These are phyloP conservation scores for Podospora conica DNA, from an alignment of 495 filamentous ascomycete genomes.

Conservation along the genomic window DNA sequence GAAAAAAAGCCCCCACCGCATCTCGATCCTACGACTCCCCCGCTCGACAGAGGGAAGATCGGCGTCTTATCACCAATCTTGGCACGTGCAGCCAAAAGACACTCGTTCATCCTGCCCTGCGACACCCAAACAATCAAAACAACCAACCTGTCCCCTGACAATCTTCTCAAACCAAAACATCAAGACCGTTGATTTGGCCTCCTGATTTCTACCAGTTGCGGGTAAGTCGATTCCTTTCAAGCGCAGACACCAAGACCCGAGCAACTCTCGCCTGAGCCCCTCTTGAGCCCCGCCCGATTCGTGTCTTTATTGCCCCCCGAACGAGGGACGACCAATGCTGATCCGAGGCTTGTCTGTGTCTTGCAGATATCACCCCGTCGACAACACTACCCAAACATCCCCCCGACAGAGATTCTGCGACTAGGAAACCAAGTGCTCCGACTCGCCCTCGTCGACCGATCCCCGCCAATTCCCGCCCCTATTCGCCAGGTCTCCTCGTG, in stretches of 20 bases:
- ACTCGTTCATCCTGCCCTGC: background rate
- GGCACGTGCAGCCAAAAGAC: conserved; percentile 5
- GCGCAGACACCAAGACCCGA: background rate
- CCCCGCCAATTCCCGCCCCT: background rate
- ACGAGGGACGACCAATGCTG: background rate
- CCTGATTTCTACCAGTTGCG: conserved; percentile 8
- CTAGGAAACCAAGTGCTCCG: background rate
- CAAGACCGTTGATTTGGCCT: background rate
- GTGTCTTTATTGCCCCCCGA: background rate
- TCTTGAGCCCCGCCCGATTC: background rate
- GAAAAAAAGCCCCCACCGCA: background rate
- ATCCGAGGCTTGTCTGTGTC: background rate
- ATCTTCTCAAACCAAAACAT: background rate
- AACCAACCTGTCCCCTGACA: background rate
- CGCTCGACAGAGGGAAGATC: background rate
- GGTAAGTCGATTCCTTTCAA: conserved; percentile 17
- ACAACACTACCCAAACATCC: background rate
- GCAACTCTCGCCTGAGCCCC: background rate
- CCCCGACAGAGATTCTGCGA: background rate
- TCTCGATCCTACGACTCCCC: background rate
- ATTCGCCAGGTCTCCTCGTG: no score
- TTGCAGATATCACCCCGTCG: background rate
- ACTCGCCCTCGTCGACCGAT: background rate
- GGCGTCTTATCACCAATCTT: background rate
- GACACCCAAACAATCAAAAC: background rate